A percentile compares a stretch with the other conserved stretches of the same genome.
phyloP scores from a whole-genome alignment of 768 basidiomycete species.

The Rubroboletus pulcherrimus region DNA sequence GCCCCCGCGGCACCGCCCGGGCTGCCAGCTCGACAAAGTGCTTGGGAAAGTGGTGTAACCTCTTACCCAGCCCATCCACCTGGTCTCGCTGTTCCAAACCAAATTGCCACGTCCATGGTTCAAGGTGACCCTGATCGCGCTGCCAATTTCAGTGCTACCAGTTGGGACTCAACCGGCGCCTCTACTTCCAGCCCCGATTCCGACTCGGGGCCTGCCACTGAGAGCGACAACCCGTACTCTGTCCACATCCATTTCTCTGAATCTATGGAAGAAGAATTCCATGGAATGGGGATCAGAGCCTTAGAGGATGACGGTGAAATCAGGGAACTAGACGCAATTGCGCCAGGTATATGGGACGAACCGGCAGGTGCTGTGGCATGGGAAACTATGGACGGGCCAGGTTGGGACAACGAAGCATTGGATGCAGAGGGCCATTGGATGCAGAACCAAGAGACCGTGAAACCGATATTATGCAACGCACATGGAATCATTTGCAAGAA shows the following conservation, averaged over 20 bases:
- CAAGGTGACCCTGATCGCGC: conserved; percentile 5
- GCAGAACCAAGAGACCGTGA: conserved; percentile 3
- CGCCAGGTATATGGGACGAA: conserved; percentile 22
- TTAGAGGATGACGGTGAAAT: conserved; percentile 11
- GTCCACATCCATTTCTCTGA: conserved; percentile 24
- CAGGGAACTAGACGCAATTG: conserved; percentile 23
- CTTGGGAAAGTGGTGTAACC: conserved; percentile 7
- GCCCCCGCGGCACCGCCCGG: conserved; percentile 9
- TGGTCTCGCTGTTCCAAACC: conserved; percentile 7
- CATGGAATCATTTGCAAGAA: conserved; percentile 36
- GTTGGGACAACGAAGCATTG: conserved; percentile 16
- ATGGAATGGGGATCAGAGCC: conserved; percentile 20
- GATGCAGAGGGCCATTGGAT: conserved; percentile 27
- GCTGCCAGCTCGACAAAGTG: conserved; percentile 3
- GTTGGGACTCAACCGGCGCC: conserved; percentile 25
- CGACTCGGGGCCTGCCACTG: conserved; percentile 22
- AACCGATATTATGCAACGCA: conserved; percentile 25
- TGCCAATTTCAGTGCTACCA: conserved; percentile 6
- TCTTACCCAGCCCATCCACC: conserved; percentile 15
- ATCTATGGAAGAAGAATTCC: conserved; percentile 29
- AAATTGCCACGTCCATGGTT: neutral
- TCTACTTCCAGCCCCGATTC: conserved; percentile 28
- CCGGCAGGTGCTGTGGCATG: neutral
- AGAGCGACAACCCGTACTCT: conserved; percentile 23
- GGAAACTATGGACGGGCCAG: neutral